phyloP scores from a whole-genome alignment of 345 rosid genomes.

The Syzygium aromaticum region DNA sequence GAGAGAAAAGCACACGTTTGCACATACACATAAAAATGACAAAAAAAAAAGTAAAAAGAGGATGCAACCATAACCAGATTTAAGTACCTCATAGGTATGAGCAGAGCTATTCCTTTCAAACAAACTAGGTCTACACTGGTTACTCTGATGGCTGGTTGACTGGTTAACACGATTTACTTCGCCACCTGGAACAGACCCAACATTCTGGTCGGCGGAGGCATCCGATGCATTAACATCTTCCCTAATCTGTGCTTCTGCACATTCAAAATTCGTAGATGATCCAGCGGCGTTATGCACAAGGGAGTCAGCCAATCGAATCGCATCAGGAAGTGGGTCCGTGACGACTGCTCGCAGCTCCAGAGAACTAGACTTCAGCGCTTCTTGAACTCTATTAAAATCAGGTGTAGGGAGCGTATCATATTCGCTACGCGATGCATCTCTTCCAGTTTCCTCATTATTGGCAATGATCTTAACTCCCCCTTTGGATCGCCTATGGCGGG shows the following conservation, averaged over 20 bases:
- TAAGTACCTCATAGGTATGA: conserved; percentile 31
- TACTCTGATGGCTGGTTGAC: conserved; percentile 7
- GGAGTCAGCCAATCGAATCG: conserved; percentile 20
- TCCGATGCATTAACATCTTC: background rate
- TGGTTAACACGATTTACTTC: background rate
- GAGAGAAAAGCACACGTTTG: background rate
- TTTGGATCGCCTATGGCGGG: background rate
- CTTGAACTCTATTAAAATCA: conserved; percentile 24
- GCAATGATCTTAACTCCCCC: conserved; percentile 9
- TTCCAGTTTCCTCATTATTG: conserved; percentile 5
- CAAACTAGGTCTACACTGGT: conserved; percentile 20
- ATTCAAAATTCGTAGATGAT: background rate
- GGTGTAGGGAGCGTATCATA: conserved; percentile 11
- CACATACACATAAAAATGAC: background rate
- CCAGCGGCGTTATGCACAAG: conserved; percentile 6
- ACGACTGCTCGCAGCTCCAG: conserved; percentile 32
- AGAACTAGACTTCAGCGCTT: conserved; percentile 27
- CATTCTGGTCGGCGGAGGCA: background rate
- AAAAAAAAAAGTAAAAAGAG: background rate
- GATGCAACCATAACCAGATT: background rate
- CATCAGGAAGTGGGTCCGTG: conserved; percentile 45
- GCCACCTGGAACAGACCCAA: background rate
- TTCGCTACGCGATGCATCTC: background rate
- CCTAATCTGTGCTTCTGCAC: background rate
- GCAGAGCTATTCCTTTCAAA: conserved; percentile 52